A percentile compares a stretch with the other conserved stretches of the same genome.
Conservation (phyloP, 257 asterid genomes). For the Solanum chilense region DNA sequence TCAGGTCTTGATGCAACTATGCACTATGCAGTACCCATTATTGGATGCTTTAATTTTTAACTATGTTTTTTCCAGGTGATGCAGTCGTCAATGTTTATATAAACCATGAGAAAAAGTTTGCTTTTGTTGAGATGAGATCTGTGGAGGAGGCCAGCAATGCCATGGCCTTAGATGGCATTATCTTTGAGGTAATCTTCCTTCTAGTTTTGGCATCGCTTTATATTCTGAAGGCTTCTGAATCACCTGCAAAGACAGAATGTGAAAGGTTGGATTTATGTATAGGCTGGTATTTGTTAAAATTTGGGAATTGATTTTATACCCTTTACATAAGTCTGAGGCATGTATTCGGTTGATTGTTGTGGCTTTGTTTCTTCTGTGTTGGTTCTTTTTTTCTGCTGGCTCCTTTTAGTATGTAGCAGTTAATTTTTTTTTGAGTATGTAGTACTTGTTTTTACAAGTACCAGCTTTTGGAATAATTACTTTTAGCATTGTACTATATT, state of each 20-base stretch:
- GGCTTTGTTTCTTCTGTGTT: background rate
- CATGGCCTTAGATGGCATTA: slow-evolving; percentile 69
- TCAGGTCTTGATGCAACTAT: background rate
- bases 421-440: background rate
- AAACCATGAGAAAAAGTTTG: slow-evolving; percentile 70
- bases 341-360: background rate
- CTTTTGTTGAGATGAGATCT: slow-evolving; percentile 77
- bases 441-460: background rate
- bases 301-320: background rate
- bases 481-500: background rate
- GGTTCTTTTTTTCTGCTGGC: background rate
- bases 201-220: background rate
- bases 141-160: slow-evolving; percentile 80
- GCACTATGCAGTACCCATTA: background rate
- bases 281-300: background rate
- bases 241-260: background rate
- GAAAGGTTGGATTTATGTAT: background rate
- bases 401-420: background rate
- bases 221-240: background rate
- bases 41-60: background rate
- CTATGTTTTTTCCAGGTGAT: slow-evolving; percentile 52
- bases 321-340: background rate
- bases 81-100: slow-evolving; percentile 93
- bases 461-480: background rate
- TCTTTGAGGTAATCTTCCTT: slow-evolving; percentile 40